Evolutionary conservation across 306 rosid genomes (phyloP).

Genomic region (Gastrolobium bilobum): DNA sequence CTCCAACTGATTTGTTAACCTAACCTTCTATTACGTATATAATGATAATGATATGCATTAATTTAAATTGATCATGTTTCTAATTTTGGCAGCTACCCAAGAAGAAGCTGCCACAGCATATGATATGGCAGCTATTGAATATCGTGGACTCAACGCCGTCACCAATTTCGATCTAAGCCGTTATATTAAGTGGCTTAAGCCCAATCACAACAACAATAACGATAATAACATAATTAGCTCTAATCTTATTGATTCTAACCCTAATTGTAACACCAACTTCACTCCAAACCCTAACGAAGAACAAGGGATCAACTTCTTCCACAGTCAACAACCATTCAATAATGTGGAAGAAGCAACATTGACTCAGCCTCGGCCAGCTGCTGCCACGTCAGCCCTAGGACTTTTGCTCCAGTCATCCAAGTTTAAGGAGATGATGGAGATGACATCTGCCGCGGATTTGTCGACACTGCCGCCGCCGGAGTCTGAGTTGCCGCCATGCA

Average conservation of each 20-base stretch:
- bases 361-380: constrained; percentile 33
- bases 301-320: constrained; percentile 39
- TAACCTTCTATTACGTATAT: background rate
- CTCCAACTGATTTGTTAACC: constrained; percentile 40
- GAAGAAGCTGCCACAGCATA: constrained; percentile 98
- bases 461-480: constrained; percentile 43
- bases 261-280: constrained; percentile 17
- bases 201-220: constrained; percentile 41
- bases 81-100: constrained; percentile 75
- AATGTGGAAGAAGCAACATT: constrained; percentile 30
- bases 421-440: constrained; percentile 84
- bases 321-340: constrained; percentile 29
- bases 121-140: constrained; percentile 97
- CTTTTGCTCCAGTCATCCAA: constrained; percentile 78
- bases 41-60: constrained; percentile 7
- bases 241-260: constrained; percentile 30
- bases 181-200: constrained; percentile 81
- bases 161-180: constrained; percentile 95
- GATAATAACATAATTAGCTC: background rate
- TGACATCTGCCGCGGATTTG: constrained; percentile 51
- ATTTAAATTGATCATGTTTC: background rate
- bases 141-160: constrained; percentile 93
- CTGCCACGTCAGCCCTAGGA: constrained; percentile 74
- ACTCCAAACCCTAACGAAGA: constrained; percentile 49
- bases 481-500: constrained; percentile 48